A percentile compares a stretch with the other conserved stretches of the same genome.
These are phyloP conservation scores for Saksenaea oblongispora DNA, from an alignment of 371 early-diverging fungal species.

Conservation along the genomic window DNA sequence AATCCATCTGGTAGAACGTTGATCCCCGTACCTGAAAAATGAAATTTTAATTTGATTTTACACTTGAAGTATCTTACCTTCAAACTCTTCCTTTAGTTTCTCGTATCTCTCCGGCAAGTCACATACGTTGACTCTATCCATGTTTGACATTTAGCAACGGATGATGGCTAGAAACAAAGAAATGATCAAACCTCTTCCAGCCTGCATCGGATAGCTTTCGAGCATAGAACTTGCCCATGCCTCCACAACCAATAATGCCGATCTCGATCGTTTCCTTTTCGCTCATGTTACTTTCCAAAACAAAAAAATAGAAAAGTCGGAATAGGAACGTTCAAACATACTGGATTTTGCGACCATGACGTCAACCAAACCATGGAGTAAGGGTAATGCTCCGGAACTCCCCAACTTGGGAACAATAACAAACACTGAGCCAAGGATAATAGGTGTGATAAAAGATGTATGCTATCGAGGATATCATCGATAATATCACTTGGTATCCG, in stretches of 20 bases:
- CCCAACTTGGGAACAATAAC: too few species aligned
- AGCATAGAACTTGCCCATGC: slow-evolving; percentile 95
- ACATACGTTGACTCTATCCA: slow-evolving; percentile 77
- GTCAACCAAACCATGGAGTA: too few species aligned
- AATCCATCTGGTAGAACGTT: slow-evolving; percentile 81
- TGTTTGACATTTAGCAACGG: background rate
- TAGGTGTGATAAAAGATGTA: too few species aligned
- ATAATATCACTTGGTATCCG: too few species aligned
- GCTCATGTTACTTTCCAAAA: background rate
- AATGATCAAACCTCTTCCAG: slow-evolving; percentile 81
- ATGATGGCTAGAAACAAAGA: background rate
- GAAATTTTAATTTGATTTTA: background rate
- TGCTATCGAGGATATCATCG: too few species aligned
- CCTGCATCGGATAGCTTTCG: slow-evolving; percentile 70
- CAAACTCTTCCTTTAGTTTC: slow-evolving; percentile 58
- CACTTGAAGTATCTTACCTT: slow-evolving; percentile 33
- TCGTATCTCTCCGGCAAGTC: slow-evolving; percentile 81
- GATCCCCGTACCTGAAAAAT: slow-evolving; percentile 51
- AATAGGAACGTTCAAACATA: background rate
- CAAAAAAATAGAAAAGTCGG: background rate
- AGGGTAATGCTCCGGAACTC: too few species aligned
- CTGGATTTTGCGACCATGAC: too few species aligned
- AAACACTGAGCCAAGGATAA: too few species aligned
- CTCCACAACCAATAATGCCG: slow-evolving; percentile 87
- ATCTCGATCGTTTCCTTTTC: slow-evolving; percentile 67